These are phyloP conservation scores for Nicotiana benthamiana DNA, from an alignment of 257 asterid genomes.

Conservation along the genomic window DNA sequence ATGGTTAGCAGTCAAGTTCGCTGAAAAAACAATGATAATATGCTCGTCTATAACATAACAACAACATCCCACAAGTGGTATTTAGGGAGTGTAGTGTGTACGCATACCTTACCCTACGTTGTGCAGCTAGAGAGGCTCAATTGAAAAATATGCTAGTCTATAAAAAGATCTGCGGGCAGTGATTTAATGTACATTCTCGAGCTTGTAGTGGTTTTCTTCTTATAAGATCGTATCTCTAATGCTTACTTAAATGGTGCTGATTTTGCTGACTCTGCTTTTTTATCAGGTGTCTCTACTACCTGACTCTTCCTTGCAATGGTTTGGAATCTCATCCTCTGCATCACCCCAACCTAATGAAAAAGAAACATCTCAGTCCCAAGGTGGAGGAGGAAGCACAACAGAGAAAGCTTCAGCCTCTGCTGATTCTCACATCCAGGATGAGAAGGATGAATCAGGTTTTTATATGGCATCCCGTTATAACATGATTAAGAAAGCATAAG, in stretches of 20 bases:
- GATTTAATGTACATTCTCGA: background rate
- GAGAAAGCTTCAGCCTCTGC: constrained; percentile 24
- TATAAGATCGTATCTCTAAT: background rate
- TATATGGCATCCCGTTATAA: constrained; percentile 10
- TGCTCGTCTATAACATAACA: background rate
- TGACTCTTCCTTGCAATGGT: constrained; percentile 32
- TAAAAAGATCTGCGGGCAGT: background rate
- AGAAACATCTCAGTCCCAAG: constrained; percentile 35
- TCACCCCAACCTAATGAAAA: constrained; percentile 42
- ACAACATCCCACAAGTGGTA: too few species aligned
- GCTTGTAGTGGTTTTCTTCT: background rate
- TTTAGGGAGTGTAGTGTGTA: too few species aligned
- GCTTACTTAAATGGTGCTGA: background rate
- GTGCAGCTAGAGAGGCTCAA: too few species aligned
- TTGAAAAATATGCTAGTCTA: background rate
- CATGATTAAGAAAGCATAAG: constrained; percentile 12
- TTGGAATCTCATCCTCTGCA: constrained; percentile 59
- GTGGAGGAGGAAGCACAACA: constrained; percentile 16
- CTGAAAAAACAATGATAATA: background rate
- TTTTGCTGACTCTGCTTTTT: background rate
- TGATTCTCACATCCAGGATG: constrained; percentile 28
- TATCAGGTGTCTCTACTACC: constrained; percentile 28
- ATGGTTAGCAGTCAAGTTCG: background rate
- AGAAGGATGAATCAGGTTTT: constrained; percentile 53
- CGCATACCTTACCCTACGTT: too few species aligned